Conservation (phyloP, 768 basidiomycete species). For the Pseudohyphozyma bogoriensis region DNA sequence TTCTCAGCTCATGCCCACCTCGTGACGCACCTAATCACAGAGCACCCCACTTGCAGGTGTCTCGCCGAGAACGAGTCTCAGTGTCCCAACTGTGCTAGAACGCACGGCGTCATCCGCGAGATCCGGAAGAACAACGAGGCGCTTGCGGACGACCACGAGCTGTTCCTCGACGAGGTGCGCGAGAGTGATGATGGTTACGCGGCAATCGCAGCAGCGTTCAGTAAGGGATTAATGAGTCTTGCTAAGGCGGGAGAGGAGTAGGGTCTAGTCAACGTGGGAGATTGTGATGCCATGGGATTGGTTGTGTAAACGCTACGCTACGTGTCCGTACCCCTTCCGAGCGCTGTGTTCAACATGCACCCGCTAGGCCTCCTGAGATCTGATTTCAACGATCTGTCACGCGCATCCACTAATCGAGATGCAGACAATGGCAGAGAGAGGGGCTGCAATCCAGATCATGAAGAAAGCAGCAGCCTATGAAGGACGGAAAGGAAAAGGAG, state of each 20-base stretch:
- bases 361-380: too few relatives aligned
- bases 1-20: neutral
- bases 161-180: slow-evolving; percentile 39
- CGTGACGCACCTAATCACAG: slow-evolving; percentile 1
- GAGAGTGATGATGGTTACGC: slow-evolving; percentile 40
- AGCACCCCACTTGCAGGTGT: slow-evolving; percentile 49
- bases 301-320: too few relatives aligned
- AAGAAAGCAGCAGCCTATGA: too few relatives aligned
- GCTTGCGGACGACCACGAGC: slow-evolving; percentile 47
- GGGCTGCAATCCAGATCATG: too few relatives aligned
- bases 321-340: too few relatives aligned
- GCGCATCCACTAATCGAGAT: too few relatives aligned
- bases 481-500: too few relatives aligned
- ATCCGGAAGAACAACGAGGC: slow-evolving; percentile 76
- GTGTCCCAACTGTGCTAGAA: slow-evolving; percentile 77
- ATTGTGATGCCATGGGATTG: too few relatives aligned
- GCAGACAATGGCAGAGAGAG: too few relatives aligned
- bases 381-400: too few relatives aligned
- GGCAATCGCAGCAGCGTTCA: slow-evolving; percentile 39
- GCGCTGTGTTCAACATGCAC: too few relatives aligned
- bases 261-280: neutral
- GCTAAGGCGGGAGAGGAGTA: neutral
- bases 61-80: slow-evolving; percentile 79
- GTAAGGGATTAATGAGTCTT: slow-evolving; percentile 32
- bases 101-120: slow-evolving; percentile 80